phyloP scores from a whole-genome alignment of 129 eudicot genomes.

The Lactuca sativa region DNA sequence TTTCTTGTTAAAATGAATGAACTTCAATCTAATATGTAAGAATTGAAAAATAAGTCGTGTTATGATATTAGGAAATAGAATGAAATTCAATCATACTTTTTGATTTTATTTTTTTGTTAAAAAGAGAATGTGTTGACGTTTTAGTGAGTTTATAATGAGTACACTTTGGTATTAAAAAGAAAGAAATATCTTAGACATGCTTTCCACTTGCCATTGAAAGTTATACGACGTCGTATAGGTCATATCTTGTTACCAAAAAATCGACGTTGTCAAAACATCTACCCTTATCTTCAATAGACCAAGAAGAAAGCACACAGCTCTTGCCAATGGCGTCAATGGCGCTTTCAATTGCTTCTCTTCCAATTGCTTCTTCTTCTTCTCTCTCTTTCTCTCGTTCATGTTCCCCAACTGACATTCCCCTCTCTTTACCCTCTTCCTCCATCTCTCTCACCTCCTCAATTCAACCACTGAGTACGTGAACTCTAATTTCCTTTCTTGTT shows the following conservation, averaged over 20 bases:
- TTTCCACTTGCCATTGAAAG: too few relatives aligned
- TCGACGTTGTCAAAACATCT: not conserved
- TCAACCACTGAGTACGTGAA: constrained; percentile 33
- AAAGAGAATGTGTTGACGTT: too few relatives aligned
- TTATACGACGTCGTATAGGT: constrained; percentile 6
- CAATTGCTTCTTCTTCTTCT: constrained; percentile 26
- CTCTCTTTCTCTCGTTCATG: constrained; percentile 41
- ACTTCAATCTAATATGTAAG: too few relatives aligned
- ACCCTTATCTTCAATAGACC: constrained; percentile 30
- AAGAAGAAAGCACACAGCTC: not conserved
- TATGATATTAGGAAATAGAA: too few relatives aligned
- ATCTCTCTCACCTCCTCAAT: constrained; percentile 24
- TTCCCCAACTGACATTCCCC: constrained; percentile 32
- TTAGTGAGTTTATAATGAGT: too few relatives aligned
- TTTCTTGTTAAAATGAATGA: too few relatives aligned
- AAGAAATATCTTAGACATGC: too few relatives aligned
- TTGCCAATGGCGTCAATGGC: constrained; percentile 39
- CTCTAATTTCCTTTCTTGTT: not conserved
- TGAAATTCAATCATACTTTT: too few relatives aligned
- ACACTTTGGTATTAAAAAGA: too few relatives aligned
- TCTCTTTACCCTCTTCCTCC: constrained; percentile 32
- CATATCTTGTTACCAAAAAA: not conserved
- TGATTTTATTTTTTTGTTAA: too few relatives aligned
- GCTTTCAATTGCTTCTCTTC: constrained; percentile 28
- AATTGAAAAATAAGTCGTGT: too few relatives aligned